These are phyloP conservation scores for Russula sp. DNA, from an alignment of 768 basidiomycete species.

Conservation along the genomic window DNA sequence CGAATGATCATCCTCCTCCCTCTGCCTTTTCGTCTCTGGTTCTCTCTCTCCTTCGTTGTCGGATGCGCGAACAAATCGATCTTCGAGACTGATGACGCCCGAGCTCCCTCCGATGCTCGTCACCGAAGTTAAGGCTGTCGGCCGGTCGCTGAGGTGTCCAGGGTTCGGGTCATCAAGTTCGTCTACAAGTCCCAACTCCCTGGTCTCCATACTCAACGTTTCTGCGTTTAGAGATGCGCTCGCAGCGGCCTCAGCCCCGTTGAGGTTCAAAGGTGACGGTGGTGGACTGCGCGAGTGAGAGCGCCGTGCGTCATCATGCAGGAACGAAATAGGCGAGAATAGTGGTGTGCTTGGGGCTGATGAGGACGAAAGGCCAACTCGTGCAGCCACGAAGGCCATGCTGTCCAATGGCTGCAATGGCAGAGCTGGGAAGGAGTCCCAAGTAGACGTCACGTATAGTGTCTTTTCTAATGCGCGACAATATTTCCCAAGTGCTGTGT, in stretches of 20 bases:
- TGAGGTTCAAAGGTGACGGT: slow-evolving; percentile 64
- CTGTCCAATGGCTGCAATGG: slow-evolving; percentile 38
- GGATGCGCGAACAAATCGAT: slow-evolving; percentile 57
- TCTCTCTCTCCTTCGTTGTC: slow-evolving; percentile 22
- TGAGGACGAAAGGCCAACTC: slow-evolving; percentile 47
- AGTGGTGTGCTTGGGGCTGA: slow-evolving; percentile 73
- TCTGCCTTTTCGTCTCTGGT: slow-evolving; percentile 28
- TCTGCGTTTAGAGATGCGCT: slow-evolving; percentile 35
- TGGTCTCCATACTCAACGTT: slow-evolving; percentile 41
- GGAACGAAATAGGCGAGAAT: slow-evolving; percentile 85
- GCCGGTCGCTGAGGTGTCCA: slow-evolving; percentile 80
- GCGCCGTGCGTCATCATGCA: slow-evolving; percentile 78
- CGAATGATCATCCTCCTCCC: slow-evolving; percentile 24
- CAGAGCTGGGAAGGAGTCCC: slow-evolving; percentile 68
- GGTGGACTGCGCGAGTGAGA: slow-evolving; percentile 79
- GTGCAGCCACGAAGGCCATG: slow-evolving; percentile 35
- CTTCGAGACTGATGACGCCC: slow-evolving; percentile 55
- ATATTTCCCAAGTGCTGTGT: slow-evolving; percentile 80
- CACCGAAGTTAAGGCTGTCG: slow-evolving; percentile 64
- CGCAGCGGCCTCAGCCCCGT: slow-evolving; percentile 38
- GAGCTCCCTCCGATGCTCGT: slow-evolving; percentile 46
- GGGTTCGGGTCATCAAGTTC: slow-evolving; percentile 83
- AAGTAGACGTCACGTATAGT: slow-evolving; percentile 78
- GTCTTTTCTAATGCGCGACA: slow-evolving; percentile 82
- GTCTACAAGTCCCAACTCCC: slow-evolving; percentile 76